phyloP scores from a whole-genome alignment of 192 early-diverging fungal species.

The Coemansia sp. region DNA sequence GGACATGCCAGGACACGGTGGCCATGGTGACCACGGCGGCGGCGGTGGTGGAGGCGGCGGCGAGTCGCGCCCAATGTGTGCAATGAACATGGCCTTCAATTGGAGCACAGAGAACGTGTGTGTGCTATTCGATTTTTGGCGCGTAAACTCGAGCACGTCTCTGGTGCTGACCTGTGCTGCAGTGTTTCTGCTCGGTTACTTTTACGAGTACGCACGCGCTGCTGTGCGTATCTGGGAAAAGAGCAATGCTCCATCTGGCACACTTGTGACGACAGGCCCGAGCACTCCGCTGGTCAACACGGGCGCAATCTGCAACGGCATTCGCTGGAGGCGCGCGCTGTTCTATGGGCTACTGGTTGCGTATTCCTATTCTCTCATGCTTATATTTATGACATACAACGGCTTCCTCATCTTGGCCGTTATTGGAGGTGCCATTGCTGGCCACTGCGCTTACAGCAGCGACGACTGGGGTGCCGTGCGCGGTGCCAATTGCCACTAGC shows the following conservation, averaged over 20 bases:
- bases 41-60: constrained; percentile 24
- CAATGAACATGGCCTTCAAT: constrained; percentile 73
- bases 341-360: constrained; percentile 63
- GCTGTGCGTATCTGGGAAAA: constrained; percentile 42
- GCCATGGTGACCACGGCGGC: constrained; percentile 48
- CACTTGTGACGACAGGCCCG: constrained; percentile 2
- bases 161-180: constrained; percentile 60
- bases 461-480: constrained; percentile 41
- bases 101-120: constrained; percentile 72
- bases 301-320: constrained; percentile 28
- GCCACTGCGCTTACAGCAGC: constrained; percentile 55
- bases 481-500: constrained; percentile 50
- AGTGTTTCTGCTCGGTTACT: constrained; percentile 48
- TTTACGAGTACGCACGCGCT: constrained; percentile 35
- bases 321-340: constrained; percentile 58
- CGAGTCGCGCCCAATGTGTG: constrained; percentile 45
- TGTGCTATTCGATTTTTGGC: constrained; percentile 74
- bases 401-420: constrained; percentile 67
- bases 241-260: constrained; percentile 1
- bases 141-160: constrained; percentile 52
- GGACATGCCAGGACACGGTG: constrained; percentile 52
- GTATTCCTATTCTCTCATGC: constrained; percentile 71
- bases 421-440: constrained; percentile 63
- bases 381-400: constrained; percentile 84
- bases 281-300: constrained; percentile 20